Percentiles rank a stretch among this genome's conserved stretches.
These are phyloP conservation scores for Cercospora janseana DNA, from an alignment of 2,329 filamentous ascomycete genomes.

Conservation along the genomic window DNA sequence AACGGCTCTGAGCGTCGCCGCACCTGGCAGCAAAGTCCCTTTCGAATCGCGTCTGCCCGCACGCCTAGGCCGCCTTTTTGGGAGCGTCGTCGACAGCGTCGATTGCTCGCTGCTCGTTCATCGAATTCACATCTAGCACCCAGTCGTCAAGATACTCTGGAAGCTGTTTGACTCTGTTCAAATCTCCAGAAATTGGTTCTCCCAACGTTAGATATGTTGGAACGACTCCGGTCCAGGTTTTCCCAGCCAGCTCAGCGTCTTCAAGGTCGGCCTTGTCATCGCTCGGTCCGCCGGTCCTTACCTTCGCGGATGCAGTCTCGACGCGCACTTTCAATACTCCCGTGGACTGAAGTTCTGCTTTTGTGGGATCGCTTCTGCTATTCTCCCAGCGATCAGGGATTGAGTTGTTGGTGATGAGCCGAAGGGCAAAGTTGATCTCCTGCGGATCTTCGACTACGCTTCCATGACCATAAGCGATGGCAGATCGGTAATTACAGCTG, in stretches of 20 bases:
- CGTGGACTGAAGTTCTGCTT: slow-evolving; percentile 72
- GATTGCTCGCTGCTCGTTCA: slow-evolving; percentile 38
- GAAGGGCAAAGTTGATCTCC: slow-evolving; percentile 77
- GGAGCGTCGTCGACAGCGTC: slow-evolving; percentile 33
- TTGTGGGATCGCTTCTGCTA: slow-evolving; percentile 67
- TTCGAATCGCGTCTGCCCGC: slow-evolving; percentile 14
- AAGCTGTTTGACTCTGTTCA: slow-evolving; percentile 58
- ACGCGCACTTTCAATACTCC: slow-evolving; percentile 68
- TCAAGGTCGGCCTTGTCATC: slow-evolving; percentile 58
- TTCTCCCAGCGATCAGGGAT: slow-evolving; percentile 67
- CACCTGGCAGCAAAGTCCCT: slow-evolving; percentile 25
- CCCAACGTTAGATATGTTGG: slow-evolving; percentile 64
- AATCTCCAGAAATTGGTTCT: slow-evolving; percentile 58
- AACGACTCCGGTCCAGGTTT: slow-evolving; percentile 61
- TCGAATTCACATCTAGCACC: slow-evolving; percentile 49
- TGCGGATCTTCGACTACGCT: slow-evolving; percentile 66
- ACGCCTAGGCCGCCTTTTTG: slow-evolving; percentile 3
- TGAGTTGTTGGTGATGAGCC: slow-evolving; percentile 72
- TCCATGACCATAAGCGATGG: slow-evolving; percentile 73
- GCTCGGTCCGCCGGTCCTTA: slow-evolving; percentile 63
- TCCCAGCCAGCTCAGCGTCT: slow-evolving; percentile 49
- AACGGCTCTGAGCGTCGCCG: background rate
- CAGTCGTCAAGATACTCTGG: slow-evolving; percentile 62
- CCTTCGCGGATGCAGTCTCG: slow-evolving; percentile 71
- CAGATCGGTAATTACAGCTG: slow-evolving; percentile 80